Base-by-base conservation (phyloP, 2,329 filamentous ascomycete species). In the Dothiorella sarmentorum region DNA sequence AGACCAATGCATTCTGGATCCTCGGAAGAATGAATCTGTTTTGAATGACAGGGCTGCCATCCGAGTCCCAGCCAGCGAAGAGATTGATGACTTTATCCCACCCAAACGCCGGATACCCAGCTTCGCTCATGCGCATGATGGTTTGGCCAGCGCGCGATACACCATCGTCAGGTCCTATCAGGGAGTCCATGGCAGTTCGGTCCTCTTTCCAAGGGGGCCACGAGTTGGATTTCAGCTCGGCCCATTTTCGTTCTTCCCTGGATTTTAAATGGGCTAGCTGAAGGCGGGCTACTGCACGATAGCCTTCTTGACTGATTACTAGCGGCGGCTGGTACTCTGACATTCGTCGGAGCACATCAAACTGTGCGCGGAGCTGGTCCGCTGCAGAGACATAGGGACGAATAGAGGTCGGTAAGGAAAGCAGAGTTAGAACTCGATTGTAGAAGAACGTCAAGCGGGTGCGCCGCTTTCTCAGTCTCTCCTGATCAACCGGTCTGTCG, bases 201-300 rank as follows among this genome's bases (percentile, higher is more conserved):
- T 84, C 80, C 65, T 83, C 79, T 67, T 85, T 86, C 83, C 84
- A 87, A 0, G 85, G 85, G 13, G 85, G 85, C 85, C 85, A 87
- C 7, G 82, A 83, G 7, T 77, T 71, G 2, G 82, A 77, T 71
- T 87, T 85, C 18, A 85, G 72, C 43, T 76, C 72, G 2, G 83
- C 83, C 78, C 83, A 86, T 60, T 82, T 75, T 26, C 73, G 77
- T 65, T 87, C 85, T 26, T 73, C 70, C 0, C 64, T 35, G 1
- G 82, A 85, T 67, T 87, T 87, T 42, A 72, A 73, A 58, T 82
- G 82, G 5, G 80, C 78, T 11, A 86, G 70, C 64, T 86, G 84
- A n/a, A 83, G 75, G 2, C 76, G 75, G 31, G 78, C 71, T 15
- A 86, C 73, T 26, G 80, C 81, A 58, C 80, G 76, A 67, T 85